Evolutionary conservation across 116 monocot species (phyloP).

Genomic region (Papilionanthe hybrid): DNA sequence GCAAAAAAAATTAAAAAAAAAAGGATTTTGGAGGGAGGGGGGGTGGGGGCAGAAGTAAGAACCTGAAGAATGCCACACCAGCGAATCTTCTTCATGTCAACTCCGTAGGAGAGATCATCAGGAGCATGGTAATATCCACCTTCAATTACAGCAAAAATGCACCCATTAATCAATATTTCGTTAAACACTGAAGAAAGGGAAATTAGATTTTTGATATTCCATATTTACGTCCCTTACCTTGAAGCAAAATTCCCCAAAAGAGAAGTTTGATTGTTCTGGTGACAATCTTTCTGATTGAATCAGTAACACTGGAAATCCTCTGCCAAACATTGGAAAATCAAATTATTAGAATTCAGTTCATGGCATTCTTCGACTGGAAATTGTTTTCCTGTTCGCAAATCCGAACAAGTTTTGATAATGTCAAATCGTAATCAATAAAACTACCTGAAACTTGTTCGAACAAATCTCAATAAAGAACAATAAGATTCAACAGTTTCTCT

Average conservation of each 20-base stretch:
- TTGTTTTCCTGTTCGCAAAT: too few species aligned
- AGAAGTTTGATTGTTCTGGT: slow-evolving; percentile 45
- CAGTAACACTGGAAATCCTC: slow-evolving; percentile 26
- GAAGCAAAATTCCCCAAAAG: slow-evolving; percentile 46
- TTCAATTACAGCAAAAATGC: slow-evolving; percentile 15
- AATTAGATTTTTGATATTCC: neutral
- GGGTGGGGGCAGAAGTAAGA: too few species aligned
- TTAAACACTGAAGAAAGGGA: neutral
- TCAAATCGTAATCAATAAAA: neutral
- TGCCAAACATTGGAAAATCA: slow-evolving; percentile 1
- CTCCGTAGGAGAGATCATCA: slow-evolving; percentile 60
- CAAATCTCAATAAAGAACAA: neutral
- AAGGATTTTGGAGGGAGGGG: neutral
- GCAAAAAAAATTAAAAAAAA: too few species aligned
- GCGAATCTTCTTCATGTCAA: slow-evolving; percentile 68
- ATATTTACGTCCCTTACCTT: slow-evolving; percentile 20
- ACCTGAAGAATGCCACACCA: slow-evolving; percentile 91
- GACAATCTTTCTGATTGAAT: slow-evolving; percentile 25
- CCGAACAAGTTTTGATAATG: too few species aligned
- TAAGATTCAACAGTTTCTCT: neutral
- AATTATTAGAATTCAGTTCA: neutral
- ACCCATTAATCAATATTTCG: neutral
- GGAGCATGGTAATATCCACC: slow-evolving; percentile 84
- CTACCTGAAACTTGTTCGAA: neutral
- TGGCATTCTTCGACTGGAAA: too few species aligned